Evolutionary conservation across 495 filamentous ascomycete genomes (phyloP), one percentile per base, ranked within the genome.

Genomic region (Trichoderma asperelloides): DNA sequence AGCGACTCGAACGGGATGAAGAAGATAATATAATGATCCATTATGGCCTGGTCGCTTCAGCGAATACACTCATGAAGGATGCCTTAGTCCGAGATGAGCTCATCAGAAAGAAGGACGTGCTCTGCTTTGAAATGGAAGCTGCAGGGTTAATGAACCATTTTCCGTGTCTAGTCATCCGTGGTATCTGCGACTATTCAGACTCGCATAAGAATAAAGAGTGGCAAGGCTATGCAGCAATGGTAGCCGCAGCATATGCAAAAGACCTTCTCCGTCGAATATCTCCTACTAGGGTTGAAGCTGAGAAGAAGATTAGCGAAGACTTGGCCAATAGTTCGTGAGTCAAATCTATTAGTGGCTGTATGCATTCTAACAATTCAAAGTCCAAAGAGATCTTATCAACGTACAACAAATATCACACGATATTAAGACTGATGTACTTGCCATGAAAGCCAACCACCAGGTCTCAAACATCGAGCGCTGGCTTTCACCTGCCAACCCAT

Each of bases 1-100:
- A 18, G 16, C 28, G 62, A 13, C 62, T 12, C 23, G 1, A 28
- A 25, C 9, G 62, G 4, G 37, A 40, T 2, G 62, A 63, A 37
- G 28, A 39, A 16, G 62, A 63, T 4, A 13, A 33, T 3, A 25
- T 25, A 21, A 8, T n/a, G 11, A 13, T 63, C 23, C 62, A 63
- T 21, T 63, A 63, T 33, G 62, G 62, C 9, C 62, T 63, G 4
- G 8, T 63, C 12, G 62, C 62, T 18, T 63, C 62, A 8, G 62
- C 28, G 5, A 63, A 63, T 27, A 18, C 8, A 12, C 28, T 63
- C 8, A 63, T 63, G 62, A 63, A 63, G 37, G 62, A 63, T 25
- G 62, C 62, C 25, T n/a, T 37, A 25, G 27, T 63, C 5, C 62
- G 62, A 28, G 51, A 70, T 45, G 70, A 70, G 16, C 62, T 63